Evolutionary conservation across 345 rosid genomes (phyloP).

Genomic region (Arabidopsis suecica): DNA sequence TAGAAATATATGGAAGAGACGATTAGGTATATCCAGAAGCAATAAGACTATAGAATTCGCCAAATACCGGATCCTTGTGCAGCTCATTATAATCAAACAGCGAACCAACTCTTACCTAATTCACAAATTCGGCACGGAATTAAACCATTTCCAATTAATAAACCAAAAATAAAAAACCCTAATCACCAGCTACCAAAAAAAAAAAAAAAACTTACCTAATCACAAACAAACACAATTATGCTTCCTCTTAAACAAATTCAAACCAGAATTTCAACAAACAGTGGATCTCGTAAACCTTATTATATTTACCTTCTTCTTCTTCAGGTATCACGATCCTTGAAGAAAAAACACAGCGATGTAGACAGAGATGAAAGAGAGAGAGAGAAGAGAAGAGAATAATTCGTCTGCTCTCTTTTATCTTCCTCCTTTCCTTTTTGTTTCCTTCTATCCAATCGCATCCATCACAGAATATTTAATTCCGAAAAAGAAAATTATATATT

Average conservation of each 20-base stretch:
- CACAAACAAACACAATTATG: constrained; percentile 44
- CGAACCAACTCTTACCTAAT: constrained; percentile 48
- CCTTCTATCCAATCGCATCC: constrained; percentile 49
- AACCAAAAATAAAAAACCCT: constrained; percentile 9
- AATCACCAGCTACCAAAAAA: constrained; percentile 32
- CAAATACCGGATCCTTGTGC: constrained; percentile 39
- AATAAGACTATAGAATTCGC: constrained; percentile 42
- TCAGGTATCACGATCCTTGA: constrained; percentile 56
- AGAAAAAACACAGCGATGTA: constrained; percentile 46
- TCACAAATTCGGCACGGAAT: constrained; percentile 41
- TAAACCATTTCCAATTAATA: not conserved
- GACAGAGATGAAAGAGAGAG: constrained; percentile 49
- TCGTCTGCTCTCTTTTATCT: constrained; percentile 47
- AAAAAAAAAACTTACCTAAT: constrained; percentile 49
- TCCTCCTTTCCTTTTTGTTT: constrained; percentile 52
- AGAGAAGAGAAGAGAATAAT: constrained; percentile 53
- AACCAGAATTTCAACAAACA: constrained; percentile 41
- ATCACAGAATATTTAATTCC: constrained; percentile 46
- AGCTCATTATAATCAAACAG: constrained; percentile 39
- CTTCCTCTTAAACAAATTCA: constrained; percentile 35
- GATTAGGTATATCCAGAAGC: constrained; percentile 26
- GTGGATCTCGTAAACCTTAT: constrained; percentile 58
- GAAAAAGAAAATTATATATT: not conserved
- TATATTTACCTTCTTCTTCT: constrained; percentile 22
- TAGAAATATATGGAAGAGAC: constrained; percentile 15